These are phyloP conservation scores for Gossypium ekmanianum DNA, from an alignment of 345 rosid species.

Conservation along the genomic window DNA sequence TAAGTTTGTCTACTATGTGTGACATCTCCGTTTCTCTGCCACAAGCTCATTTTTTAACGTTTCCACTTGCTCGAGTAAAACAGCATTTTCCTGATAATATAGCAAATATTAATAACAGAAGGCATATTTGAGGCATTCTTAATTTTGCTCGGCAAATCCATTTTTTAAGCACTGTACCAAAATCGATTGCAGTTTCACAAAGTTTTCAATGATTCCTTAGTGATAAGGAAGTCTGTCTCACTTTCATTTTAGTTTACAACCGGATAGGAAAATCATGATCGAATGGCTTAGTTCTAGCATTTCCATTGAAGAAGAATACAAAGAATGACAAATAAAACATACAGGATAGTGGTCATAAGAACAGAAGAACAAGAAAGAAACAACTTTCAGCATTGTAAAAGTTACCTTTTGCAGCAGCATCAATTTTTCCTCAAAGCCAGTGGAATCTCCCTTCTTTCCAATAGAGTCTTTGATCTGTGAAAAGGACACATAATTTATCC, in stretches of 20 bases:
- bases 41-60: conserved; percentile 43
- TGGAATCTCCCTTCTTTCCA: conserved; percentile 30
- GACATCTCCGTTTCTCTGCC: conserved; percentile 46
- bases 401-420: conserved; percentile 57
- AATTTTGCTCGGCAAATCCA: background rate
- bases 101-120: conserved; percentile 8
- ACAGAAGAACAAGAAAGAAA: background rate
- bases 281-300: background rate
- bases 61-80: conserved; percentile 43
- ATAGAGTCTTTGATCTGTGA: conserved; percentile 53
- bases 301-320: background rate
- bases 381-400: background rate
- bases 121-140: background rate
- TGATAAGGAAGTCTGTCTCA: background rate
- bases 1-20: conserved; percentile 43
- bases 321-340: background rate
- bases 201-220: background rate
- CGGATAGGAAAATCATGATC: background rate
- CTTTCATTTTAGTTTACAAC: conserved; percentile 3
- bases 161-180: background rate
- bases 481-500: conserved; percentile 6
- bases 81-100: conserved; percentile 49
- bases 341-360: background rate
- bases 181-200: background rate
- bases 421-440: conserved; percentile 33